Conservation (phyloP, 176 grass and related monocot species). For the Poa pratensis region DNA sequence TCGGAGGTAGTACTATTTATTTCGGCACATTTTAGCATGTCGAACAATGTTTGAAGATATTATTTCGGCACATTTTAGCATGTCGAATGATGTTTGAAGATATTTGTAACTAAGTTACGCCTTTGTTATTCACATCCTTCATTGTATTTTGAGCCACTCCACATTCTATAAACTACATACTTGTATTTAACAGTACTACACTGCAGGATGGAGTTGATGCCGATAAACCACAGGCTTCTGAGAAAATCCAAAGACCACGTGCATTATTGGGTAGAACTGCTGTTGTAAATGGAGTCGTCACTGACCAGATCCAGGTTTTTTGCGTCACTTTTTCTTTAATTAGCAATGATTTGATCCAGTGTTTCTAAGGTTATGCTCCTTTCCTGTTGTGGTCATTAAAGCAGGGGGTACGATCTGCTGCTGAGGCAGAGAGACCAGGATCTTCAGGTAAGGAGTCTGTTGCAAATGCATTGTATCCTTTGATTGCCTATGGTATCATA, state of each 20-base stretch:
- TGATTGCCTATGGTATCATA: constrained; percentile 18
- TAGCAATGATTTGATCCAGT: background rate
- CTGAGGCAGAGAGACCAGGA: constrained; percentile 77
- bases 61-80: background rate
- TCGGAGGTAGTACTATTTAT: background rate
- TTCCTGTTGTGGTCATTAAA: constrained; percentile 36
- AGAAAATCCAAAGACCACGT: constrained; percentile 73
- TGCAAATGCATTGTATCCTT: constrained; percentile 15
- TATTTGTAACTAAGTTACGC: background rate
- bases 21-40: background rate
- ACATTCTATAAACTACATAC: background rate
- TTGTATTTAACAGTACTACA: constrained; percentile 20
- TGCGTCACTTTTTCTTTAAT: constrained; percentile 19
- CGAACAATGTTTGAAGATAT: background rate
- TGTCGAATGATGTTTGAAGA: background rate
- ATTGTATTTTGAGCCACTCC: constrained; percentile 1
- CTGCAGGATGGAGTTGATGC: constrained; percentile 78
- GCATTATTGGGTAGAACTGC: constrained; percentile 70
- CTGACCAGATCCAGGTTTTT: constrained; percentile 83
- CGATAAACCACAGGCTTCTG: constrained; percentile 67
- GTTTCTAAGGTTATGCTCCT: constrained; percentile 29
- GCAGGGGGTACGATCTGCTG: constrained; percentile 68
- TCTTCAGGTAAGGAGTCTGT: constrained; percentile 70
- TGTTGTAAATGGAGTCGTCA: constrained; percentile 79
- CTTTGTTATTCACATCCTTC: background rate